Base-by-base conservation (phyloP, 805 yeast genomes). In the Komagataella ulmi region DNA sequence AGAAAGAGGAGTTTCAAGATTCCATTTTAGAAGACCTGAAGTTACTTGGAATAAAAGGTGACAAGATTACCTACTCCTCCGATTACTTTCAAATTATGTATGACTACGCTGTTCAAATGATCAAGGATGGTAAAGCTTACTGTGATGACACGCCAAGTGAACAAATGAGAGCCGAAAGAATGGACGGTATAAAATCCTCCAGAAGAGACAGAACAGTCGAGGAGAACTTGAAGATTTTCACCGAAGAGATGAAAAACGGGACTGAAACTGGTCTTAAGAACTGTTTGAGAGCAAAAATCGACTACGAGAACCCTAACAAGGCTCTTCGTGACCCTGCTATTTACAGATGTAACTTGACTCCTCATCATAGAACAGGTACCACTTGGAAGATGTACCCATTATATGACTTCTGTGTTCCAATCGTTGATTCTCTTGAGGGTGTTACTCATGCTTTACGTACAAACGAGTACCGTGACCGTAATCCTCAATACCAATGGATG, bases 391-490 rank as follows among this genome's bases (percentile, higher is more conserved):
- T 91, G 69, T 93, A 93, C 74, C 99, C 99, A 65, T 89, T 96
- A 46, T 93, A 93, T 71, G 99, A 93, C 71, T 93, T 93, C 86
- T 93, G 98, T 78, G 95, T 86, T 56, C 99, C 99, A 55, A 80
- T 91, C 50, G 97, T 93, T 51, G 99, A 93, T 69, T 75, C 98
- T 21, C 61, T 88, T 48, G 99, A 93, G 73, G 99, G 99, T 61
- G 96, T 93, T 49, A 93, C 99, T 47, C 99, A 93, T 63, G 96
- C 98, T 52, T 77, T 93, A 68, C 85, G 99, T 79, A 93, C 99
- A 47, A 91, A 85, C 65, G 99, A 93, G 75, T 93, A 93, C 80
- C 85, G 98, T 73, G 99, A 93, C 76, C 85, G 99, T 73, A 93
- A 93, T 67, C 89, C 95, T 49, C 99, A 93, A 74, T 93, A 93